phyloP scores from a whole-genome alignment of 441 rosid genomes.

The Erodium texanum region DNA sequence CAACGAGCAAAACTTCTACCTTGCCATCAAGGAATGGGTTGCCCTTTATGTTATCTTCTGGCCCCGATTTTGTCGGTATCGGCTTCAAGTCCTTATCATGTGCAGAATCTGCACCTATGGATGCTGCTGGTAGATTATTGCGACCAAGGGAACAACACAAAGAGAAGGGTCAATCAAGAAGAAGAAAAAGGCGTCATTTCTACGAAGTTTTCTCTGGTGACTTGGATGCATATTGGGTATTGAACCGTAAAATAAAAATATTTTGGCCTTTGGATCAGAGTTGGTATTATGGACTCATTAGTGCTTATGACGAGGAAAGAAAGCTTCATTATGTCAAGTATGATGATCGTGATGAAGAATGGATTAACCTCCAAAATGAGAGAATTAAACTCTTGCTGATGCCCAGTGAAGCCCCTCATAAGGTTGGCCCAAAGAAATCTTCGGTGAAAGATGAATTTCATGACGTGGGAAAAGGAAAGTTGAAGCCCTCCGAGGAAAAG shows the following conservation, averaged over 20 bases:
- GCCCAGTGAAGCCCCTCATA: constrained; percentile 67
- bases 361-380: constrained; percentile 76
- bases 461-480: constrained; percentile 28
- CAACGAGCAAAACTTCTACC: constrained; percentile 36
- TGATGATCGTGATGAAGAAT: constrained; percentile 96
- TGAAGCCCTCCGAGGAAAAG: constrained; percentile 31
- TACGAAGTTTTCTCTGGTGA: constrained; percentile 62
- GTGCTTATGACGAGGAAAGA: constrained; percentile 58
- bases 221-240: constrained; percentile 60
- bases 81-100: constrained; percentile 32
- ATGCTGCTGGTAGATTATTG: constrained; percentile 55
- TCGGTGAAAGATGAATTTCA: constrained; percentile 26
- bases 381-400: constrained; percentile 76
- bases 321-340: constrained; percentile 86
- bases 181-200: constrained; percentile 54
- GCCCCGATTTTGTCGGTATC: constrained; percentile 23
- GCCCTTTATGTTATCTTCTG: constrained; percentile 34
- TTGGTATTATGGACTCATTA: constrained; percentile 84
- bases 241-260: constrained; percentile 70
- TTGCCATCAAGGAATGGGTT: constrained; percentile 35
- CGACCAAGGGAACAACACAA: constrained; percentile 59
- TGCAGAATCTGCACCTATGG: constrained; percentile 45
- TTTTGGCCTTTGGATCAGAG: constrained; percentile 90
- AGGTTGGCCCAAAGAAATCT: constrained; percentile 35
- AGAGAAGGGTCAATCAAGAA: constrained; percentile 50